Base-by-base conservation (phyloP, 164 flowering plant genomes). In the Vitis vinifera region DNA sequence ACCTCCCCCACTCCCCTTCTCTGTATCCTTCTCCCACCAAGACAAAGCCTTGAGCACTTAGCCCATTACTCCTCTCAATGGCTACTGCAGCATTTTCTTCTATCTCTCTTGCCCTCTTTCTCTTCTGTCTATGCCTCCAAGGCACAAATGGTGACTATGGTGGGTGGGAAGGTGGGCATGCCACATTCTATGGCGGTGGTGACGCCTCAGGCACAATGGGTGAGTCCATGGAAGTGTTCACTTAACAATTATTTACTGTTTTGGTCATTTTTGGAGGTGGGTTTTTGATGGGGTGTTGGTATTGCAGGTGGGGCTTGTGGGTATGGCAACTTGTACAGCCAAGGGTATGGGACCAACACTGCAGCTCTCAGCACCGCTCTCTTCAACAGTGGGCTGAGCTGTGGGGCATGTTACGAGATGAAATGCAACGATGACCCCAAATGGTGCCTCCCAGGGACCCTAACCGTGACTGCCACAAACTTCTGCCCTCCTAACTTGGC, bases 181-280 rank as follows among this genome's bases (percentile, higher is more conserved):
- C 87, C 72, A 85, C 89, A 4, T 85, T 85, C 63, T 85, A 85
- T 61, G 89, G 89, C 13, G 89, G 89, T 0, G 85, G 84, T 60
- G 89, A 85, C 52, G 89, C 89, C 1, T 81, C 89, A 12, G 89
- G 89, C 81, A 85, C 89, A 29, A 85, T 85, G 89, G 89, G 86
- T 82, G 67, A 15, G 83, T 76, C 10, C 14, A 1, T 37, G 44
- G 44, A 37, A 37, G 44, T 37, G 44, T 23, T 23, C 1, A 23
- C 27, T 23, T 23, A 23, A 23, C 2, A 23, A 23, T 23, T 23
- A 23, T 23, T 23, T 23, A 23, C 27, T 23, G 27, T 48, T 47
- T 3, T 15, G 14, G 17, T 17, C 4, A 3, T 50, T 52, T 11
- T 14, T 52, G 37, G 8, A 1, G 16, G 9, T 60, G 64, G 44